A percentile compares a stretch with the other conserved stretches of the same genome.
phyloP scores from a whole-genome alignment of 768 basidiomycete genomes.

The Zangia roseola region DNA sequence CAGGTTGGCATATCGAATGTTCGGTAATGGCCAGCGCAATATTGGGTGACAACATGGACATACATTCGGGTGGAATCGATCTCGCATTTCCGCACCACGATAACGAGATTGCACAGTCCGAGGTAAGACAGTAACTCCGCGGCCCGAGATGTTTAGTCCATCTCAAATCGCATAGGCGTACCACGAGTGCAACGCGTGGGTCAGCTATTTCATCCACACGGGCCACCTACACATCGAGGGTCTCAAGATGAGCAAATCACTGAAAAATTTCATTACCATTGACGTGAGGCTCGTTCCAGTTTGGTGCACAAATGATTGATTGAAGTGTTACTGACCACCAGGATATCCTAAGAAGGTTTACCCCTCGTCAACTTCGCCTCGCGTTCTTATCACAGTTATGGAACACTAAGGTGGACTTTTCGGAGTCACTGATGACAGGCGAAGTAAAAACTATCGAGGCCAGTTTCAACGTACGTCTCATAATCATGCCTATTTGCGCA shows the following conservation, averaged over 20 bases:
- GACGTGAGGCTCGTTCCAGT: slow-evolving; percentile 52
- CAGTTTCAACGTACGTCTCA: slow-evolving; percentile 71
- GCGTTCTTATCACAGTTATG: slow-evolving; percentile 90
- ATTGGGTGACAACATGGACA: slow-evolving; percentile 90
- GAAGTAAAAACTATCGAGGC: slow-evolving; percentile 86
- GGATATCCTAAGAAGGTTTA: slow-evolving; percentile 84
- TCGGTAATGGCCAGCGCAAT: slow-evolving; percentile 95
- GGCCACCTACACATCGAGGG: slow-evolving; percentile 98
- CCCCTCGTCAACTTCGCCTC: slow-evolving; percentile 85
- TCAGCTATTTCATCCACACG: slow-evolving; percentile 98
- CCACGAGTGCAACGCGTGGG: slow-evolving; percentile 90
- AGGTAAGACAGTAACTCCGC: slow-evolving; percentile 49
- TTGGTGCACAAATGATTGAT: neutral
- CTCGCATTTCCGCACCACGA: slow-evolving; percentile 99
- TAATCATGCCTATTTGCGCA: neutral
- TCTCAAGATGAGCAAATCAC: slow-evolving; percentile 97
- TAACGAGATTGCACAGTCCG: slow-evolving; percentile 97
- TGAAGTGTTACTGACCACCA: slow-evolving; percentile 31
- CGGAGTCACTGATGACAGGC: slow-evolving; percentile 82
- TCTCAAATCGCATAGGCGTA: slow-evolving; percentile 63
- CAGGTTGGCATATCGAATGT: slow-evolving; percentile 99
- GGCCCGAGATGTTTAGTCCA: neutral
- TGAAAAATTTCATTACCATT: slow-evolving; percentile 99
- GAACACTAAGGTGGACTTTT: slow-evolving; percentile 94
- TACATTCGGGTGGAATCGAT: slow-evolving; percentile 96